Conservation (phyloP, 2,329 filamentous ascomycete species). For the Raffaelea deltoideospora region DNA sequence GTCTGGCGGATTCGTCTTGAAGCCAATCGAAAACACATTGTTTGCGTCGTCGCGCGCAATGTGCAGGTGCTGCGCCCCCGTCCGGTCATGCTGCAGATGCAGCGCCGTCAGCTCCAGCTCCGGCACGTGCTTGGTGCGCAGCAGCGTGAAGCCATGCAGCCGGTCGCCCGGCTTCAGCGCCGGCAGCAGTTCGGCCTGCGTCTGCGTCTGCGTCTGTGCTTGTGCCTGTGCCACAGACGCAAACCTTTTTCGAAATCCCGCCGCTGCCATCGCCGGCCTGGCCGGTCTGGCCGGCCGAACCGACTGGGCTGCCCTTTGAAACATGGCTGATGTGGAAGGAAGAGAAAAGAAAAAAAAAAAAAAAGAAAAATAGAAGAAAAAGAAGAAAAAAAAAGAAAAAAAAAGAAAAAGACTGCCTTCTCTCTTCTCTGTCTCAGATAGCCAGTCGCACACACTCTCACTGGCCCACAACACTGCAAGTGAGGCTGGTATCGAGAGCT, state of each 20-base stretch:
- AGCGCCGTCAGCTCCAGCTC: slow-evolving; percentile 87
- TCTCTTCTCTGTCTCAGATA: too few relatives aligned
- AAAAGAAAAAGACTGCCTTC: background rate
- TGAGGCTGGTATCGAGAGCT: too few relatives aligned
- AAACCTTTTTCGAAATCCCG: slow-evolving; percentile 3
- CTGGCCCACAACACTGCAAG: too few relatives aligned
- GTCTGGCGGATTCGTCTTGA: slow-evolving; percentile 97
- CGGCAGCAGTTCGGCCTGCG: background rate
- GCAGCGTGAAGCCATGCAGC: slow-evolving; percentile 84
- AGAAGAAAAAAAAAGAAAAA: background rate
- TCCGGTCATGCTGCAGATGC: slow-evolving; percentile 85
- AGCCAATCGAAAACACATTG: slow-evolving; percentile 98
- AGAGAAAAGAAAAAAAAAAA: background rate
- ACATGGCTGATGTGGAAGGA: too few relatives aligned
- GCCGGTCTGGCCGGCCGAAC: too few relatives aligned
- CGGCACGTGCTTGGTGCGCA: slow-evolving; percentile 79
- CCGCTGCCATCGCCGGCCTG: too few relatives aligned
- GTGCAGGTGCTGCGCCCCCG: slow-evolving; percentile 89
- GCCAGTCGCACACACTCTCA: too few relatives aligned
- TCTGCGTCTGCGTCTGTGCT: too few relatives aligned
- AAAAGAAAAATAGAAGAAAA: background rate
- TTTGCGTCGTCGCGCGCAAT: slow-evolving; percentile 91
- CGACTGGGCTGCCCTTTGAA: too few relatives aligned
- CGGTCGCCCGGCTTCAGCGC: slow-evolving; percentile 61
- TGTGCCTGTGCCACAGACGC: slow-evolving; percentile 44